A percentile compares a stretch with the other conserved stretches of the same genome.
Evolutionary conservation across 2,329 filamentous ascomycete species (phyloP).

Genomic region (Aspergillus candidus): DNA sequence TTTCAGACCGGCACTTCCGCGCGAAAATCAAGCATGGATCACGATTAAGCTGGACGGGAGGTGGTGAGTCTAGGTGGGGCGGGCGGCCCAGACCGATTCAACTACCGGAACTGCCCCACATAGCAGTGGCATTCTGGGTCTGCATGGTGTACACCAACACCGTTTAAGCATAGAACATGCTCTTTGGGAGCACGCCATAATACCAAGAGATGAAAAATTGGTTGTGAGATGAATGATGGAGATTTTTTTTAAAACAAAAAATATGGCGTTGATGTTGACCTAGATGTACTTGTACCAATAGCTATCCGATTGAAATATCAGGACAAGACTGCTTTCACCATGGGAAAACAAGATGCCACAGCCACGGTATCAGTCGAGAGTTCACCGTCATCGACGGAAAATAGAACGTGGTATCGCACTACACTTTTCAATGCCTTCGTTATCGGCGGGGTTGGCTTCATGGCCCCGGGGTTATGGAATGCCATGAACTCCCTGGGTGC

Average conservation of each 20-base stretch:
- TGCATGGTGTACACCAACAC: too few species aligned
- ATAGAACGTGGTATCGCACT: slow-evolving; percentile 43
- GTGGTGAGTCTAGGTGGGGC: too few species aligned
- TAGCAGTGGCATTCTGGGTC: too few species aligned
- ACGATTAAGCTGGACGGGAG: too few species aligned
- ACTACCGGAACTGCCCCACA: too few species aligned
- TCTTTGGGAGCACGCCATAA: slow-evolving; percentile 3
- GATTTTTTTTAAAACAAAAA: neutral
- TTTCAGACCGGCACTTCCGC: slow-evolving; percentile 5
- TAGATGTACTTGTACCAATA: too few species aligned
- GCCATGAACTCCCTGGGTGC: slow-evolving; percentile 51
- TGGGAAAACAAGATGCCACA: slow-evolving; percentile 6
- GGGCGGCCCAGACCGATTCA: too few species aligned
- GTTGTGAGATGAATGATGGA: neutral
- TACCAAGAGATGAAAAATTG: slow-evolving; percentile 1
- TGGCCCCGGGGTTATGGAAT: slow-evolving; percentile 46
- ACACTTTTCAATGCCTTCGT: slow-evolving; percentile 51
- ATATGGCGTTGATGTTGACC: slow-evolving; percentile 5
- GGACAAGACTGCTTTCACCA: too few species aligned
- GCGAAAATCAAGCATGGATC: neutral
- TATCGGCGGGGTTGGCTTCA: slow-evolving; percentile 49
- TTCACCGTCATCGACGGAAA: neutral
- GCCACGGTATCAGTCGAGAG: slow-evolving; percentile 9
- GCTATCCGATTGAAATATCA: too few species aligned
- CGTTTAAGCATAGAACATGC: too few species aligned